phyloP scores from a whole-genome alignment of 2,329 filamentous ascomycete species.

The Fusarium redolens region DNA sequence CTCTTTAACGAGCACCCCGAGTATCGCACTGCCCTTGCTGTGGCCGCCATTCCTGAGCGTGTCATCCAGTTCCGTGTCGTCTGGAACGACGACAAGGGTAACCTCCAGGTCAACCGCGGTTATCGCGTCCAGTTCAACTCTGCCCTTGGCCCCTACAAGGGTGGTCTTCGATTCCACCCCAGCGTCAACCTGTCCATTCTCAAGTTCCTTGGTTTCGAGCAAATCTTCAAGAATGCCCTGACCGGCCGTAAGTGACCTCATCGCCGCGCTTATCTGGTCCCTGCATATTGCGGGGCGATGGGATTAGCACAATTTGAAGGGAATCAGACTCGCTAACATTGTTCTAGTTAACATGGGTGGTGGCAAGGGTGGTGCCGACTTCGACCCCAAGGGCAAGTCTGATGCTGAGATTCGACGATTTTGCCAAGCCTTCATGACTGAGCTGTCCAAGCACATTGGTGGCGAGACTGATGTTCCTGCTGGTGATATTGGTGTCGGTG shows the following conservation, averaged over 20 bases:
- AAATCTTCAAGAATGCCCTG: slow-evolving; percentile 99
- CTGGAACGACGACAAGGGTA: slow-evolving; percentile 94
- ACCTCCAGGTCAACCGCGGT: slow-evolving; percentile 91
- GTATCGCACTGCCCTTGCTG: slow-evolving; percentile 89
- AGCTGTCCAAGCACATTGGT: slow-evolving; percentile 95
- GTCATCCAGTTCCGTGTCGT: slow-evolving; percentile 96
- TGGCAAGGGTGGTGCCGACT: slow-evolving; percentile 97
- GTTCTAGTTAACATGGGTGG: slow-evolving; percentile 78
- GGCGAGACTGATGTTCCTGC: slow-evolving; percentile 96
- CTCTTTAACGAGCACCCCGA: slow-evolving; percentile 96
- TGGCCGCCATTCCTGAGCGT: slow-evolving; percentile 92
- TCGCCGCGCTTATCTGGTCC: slow-evolving; percentile 3
- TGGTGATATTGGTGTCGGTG: slow-evolving; percentile 94
- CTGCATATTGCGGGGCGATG: slow-evolving; percentile 30
- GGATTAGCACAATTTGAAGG: neutral
- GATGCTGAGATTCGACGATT: slow-evolving; percentile 98
- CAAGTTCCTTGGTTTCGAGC: slow-evolving; percentile 99
- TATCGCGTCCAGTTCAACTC: slow-evolving; percentile 99
- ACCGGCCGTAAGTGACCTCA: slow-evolving; percentile 78
- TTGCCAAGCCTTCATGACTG: slow-evolving; percentile 95
- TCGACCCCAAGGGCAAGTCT: slow-evolving; percentile 98
- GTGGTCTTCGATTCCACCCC: slow-evolving; percentile 94
- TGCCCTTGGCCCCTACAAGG: slow-evolving; percentile 97
- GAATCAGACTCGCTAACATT: slow-evolving; percentile 29
- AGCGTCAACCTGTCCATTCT: slow-evolving; percentile 83